Evolutionary conservation across 176 grass and related monocot genomes (phyloP).

Genomic region (Eragrostis curvula): DNA sequence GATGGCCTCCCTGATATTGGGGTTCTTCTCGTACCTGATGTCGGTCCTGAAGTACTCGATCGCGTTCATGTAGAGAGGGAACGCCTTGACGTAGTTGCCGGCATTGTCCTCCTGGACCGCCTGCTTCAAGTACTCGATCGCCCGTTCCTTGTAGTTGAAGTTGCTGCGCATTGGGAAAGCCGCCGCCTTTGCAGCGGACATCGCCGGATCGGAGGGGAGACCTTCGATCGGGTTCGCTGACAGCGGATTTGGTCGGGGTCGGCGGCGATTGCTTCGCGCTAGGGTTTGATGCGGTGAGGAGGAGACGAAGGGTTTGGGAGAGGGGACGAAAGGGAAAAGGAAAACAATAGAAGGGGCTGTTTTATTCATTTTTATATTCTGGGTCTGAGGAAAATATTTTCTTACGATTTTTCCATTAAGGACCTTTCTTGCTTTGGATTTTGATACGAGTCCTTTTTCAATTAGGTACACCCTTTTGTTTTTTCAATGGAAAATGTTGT

Average conservation of each 20-base stretch:
- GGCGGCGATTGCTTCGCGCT: constrained; percentile 46
- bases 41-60: constrained; percentile 98
- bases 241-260: constrained; percentile 7
- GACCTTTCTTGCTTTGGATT: neutral
- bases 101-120: constrained; percentile 97
- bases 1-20: constrained; percentile 96
- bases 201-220: constrained; percentile 23
- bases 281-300: constrained; percentile 57
- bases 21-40: constrained; percentile 99
- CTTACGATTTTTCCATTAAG: neutral
- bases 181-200: constrained; percentile 44
- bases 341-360: neutral
- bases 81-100: constrained; percentile 93
- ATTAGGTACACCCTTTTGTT: no score
- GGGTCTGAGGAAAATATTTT: no score
- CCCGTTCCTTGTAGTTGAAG: constrained; percentile 99
- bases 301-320: neutral
- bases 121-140: constrained; percentile 98
- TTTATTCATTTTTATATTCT: neutral
- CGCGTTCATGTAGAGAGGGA: constrained; percentile 97
- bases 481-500: no score
- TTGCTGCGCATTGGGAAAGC: constrained; percentile 85
- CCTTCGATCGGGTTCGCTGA: neutral
- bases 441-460: neutral
- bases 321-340: constrained; percentile 38